Base-by-base conservation (phyloP, 2,329 filamentous ascomycete species). In the Rhinocladiella mackenziei region DNA sequence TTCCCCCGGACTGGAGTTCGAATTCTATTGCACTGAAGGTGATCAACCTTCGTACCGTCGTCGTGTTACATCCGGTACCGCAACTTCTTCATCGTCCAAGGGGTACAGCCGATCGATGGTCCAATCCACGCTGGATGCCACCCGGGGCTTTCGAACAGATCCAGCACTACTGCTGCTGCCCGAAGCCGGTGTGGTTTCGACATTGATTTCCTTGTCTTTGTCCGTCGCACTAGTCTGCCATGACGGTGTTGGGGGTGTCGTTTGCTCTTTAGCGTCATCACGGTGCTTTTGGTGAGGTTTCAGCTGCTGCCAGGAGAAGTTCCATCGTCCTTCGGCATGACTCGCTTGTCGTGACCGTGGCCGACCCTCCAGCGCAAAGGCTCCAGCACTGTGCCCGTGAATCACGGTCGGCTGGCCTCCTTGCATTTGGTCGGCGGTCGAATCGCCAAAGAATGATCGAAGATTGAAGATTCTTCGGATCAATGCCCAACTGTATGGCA, bases 401-500 rank as follows among this genome's bases (percentile, higher is more conserved):
- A 50, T 28, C 14, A 45, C 34, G 18, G 34, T 39, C 9, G 37
- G 32, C 19, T 49, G 44, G 17, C 52, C 49, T 14, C 31, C 39
- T 28, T 55, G 48, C 25, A 49, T 45, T 8, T 18, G 34, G 9
- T 37, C 43, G 19, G 43, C 19, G 9, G 50, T 54, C 9, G 55
- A 54, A 20, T 56, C 48, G 17, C 48, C 49, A 14, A 62, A 45
- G 45, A 64, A 65, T 4, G 60, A 55, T 26, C 56, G 53, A 17
- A 61, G 54, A 17, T 60, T 60, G 58, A 73, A 70, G 43, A 74
- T 46, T 6, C 70, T 67, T 31, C 75, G 71, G 20, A 79, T 66
- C 14, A 81, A 65, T 0, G 75, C 73, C 72, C 77, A 81, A 50
- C 72, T 74, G 36, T 80, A 74, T 0, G 78, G 78, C 4, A 82